phyloP scores from a whole-genome alignment of 2,329 filamentous ascomycete genomes.

The Phoma sp. region DNA sequence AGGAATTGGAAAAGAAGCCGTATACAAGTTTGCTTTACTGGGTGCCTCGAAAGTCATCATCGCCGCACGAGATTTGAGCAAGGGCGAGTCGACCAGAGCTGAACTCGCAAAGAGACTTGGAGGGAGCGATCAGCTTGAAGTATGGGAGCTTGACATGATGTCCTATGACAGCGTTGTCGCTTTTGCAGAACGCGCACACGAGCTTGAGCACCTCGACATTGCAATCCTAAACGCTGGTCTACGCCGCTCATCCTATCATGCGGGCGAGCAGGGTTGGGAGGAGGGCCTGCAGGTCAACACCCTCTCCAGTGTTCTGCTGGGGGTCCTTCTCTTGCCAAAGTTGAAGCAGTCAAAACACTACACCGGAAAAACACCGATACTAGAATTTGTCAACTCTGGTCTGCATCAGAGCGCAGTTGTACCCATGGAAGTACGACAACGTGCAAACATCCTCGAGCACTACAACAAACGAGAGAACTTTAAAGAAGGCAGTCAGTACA shows the following conservation, averaged over 20 bases:
- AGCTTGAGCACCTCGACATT: conserved; percentile 47
- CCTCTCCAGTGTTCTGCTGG: conserved; percentile 63
- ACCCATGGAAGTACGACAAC: conserved; percentile 23
- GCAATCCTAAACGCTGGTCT: conserved; percentile 52
- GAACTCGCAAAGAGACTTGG: conserved; percentile 37
- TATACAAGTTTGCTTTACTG: conserved; percentile 46
- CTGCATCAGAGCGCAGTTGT: conserved; percentile 39
- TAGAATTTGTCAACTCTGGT: conserved; percentile 46
- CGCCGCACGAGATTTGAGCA: conserved; percentile 44
- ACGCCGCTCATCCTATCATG: conserved; percentile 29
- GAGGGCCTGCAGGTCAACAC: conserved; percentile 64
- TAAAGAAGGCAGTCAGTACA: conserved; percentile 36
- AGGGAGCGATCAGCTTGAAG: conserved; percentile 39
- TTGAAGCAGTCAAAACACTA: conserved; percentile 37
- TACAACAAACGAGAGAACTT: conserved; percentile 43
- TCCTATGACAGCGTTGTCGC: conserved; percentile 43
- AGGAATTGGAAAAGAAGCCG: conserved; percentile 51
- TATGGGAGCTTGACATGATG: conserved; percentile 49
- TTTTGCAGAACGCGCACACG: conserved; percentile 39
- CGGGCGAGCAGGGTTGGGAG: conserved; percentile 49
- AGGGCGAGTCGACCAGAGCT: conserved; percentile 45
- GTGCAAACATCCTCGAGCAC: conserved; percentile 36
- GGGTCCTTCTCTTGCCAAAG: conserved; percentile 57
- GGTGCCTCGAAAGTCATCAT: conserved; percentile 51
- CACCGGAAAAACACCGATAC: conserved; percentile 34